Evolutionary conservation across 2,329 filamentous ascomycete genomes (phyloP).

Genomic region (Venturia asperata): DNA sequence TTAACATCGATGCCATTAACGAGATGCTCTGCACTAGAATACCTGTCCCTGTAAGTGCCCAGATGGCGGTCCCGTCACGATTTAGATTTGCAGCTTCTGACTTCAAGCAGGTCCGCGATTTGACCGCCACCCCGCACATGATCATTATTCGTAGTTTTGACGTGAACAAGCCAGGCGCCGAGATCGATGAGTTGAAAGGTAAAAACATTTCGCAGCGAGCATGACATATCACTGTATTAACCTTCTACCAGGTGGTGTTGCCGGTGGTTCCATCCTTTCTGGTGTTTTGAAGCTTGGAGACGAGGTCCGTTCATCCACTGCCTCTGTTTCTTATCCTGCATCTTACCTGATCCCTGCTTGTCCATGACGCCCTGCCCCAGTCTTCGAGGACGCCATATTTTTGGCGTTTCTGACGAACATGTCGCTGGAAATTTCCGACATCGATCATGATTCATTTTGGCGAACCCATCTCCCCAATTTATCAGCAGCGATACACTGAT

Average conservation of each 20-base stretch:
- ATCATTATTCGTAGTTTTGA: constrained; percentile 99
- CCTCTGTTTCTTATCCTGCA: neutral
- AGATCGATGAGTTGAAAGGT: constrained; percentile 93
- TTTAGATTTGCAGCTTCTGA: neutral
- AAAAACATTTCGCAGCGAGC: neutral
- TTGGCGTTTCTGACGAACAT: neutral
- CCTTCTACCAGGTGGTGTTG: constrained; percentile 62
- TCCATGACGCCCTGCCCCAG: neutral
- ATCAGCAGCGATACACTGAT: no score
- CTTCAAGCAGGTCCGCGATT: constrained; percentile 55
- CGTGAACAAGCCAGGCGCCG: constrained; percentile 98
- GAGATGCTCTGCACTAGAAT: constrained; percentile 94
- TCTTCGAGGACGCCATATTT: neutral
- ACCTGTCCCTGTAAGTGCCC: constrained; percentile 61
- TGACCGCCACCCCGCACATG: constrained; percentile 90
- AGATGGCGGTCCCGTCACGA: constrained; percentile 41
- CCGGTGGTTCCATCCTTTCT: constrained; percentile 91
- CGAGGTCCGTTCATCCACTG: constrained; percentile 44
- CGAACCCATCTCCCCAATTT: no score
- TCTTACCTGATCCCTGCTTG: neutral
- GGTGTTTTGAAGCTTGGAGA: constrained; percentile 95
- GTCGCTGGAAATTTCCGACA: neutral
- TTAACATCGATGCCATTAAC: constrained; percentile 98
- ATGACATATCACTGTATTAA: neutral
- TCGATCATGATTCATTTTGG: no score